A percentile compares a stretch with the other conserved stretches of the same genome.
These are phyloP conservation scores for Ustilago hordei DNA, from an alignment of 1,284 basidiomycete species.

Conservation along the genomic window DNA sequence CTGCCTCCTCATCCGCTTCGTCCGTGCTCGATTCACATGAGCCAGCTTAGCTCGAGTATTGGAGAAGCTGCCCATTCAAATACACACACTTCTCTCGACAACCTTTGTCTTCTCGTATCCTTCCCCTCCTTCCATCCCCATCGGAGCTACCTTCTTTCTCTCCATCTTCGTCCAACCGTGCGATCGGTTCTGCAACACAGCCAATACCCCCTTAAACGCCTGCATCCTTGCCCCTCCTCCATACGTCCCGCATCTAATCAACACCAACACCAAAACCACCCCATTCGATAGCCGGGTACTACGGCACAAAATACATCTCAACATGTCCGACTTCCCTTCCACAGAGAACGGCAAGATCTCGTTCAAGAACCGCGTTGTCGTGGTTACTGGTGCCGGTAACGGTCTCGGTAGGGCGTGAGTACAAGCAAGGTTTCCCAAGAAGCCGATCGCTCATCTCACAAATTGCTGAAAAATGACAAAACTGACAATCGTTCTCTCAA, in stretches of 20 bases:
- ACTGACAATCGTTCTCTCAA: not conserved
- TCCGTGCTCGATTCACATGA: conserved; percentile 2
- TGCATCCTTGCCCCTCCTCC: conserved; percentile 10
- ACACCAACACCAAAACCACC: not conserved
- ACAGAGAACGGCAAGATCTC: conserved; percentile 67
- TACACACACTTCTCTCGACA: conserved; percentile 12
- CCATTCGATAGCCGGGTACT: conserved; percentile 19
- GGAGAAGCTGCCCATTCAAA: conserved; percentile 24
- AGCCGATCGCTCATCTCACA: not conserved
- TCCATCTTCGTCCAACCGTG: not conserved
- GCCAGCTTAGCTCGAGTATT: not conserved
- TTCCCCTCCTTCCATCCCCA: conserved; percentile 13
- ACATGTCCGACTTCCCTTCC: conserved; percentile 65
- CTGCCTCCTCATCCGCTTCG: conserved; percentile 5
- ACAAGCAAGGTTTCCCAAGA: not conserved
- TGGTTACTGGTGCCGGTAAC: conserved; percentile 95
- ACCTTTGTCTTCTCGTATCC: conserved; percentile 8
- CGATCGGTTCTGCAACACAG: conserved; percentile 1
- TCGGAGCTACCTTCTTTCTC: conserved; percentile 1
- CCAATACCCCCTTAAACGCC: conserved; percentile 18
- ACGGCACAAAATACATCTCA: conserved; percentile 20
- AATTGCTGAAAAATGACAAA: not conserved
- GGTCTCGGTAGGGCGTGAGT: conserved; percentile 90
- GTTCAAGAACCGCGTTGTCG: conserved; percentile 91
- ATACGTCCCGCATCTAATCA: conserved; percentile 5